A percentile compares a stretch with the other conserved stretches of the same genome.
phyloP scores from a whole-genome alignment of 176 grass and related monocot species.

The Aegilops tauschii region DNA sequence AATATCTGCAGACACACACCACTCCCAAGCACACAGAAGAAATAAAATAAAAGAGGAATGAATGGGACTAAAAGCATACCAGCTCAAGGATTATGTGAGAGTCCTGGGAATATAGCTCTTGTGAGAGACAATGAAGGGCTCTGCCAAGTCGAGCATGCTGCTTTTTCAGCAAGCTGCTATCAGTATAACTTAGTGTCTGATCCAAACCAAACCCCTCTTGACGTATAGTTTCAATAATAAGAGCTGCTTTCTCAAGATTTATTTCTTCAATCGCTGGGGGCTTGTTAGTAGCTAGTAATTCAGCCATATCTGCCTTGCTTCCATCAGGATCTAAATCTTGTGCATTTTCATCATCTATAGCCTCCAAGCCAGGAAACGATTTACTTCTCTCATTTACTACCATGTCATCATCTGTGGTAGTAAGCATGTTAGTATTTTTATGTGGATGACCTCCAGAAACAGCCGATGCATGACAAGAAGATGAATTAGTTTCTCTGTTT shows the following conservation, averaged over 20 bases:
- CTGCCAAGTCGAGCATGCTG: constrained; percentile 95
- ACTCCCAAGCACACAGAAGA: not conserved
- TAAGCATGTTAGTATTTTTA: not conserved
- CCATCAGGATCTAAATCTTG: not conserved
- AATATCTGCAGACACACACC: not conserved
- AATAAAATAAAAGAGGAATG: not conserved
- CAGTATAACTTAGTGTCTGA: constrained; percentile 44
- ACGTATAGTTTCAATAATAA: constrained; percentile 76
- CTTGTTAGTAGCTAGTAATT: constrained; percentile 9
- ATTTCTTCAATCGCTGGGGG: not conserved
- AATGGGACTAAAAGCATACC: constrained; percentile 36
- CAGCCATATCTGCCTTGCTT: not conserved
- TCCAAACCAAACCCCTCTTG: constrained; percentile 90
- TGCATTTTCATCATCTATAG: not conserved
- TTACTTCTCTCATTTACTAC: not conserved
- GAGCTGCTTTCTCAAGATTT: constrained; percentile 45
- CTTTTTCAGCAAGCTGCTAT: constrained; percentile 73
- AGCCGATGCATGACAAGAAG: constrained; percentile 15
- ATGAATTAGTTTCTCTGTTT: constrained; percentile 31
- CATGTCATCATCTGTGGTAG: not conserved
- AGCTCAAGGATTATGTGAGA: constrained; percentile 88
- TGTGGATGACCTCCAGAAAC: not conserved
- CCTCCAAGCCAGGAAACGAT: constrained; percentile 9
- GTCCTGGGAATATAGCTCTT: constrained; percentile 93
- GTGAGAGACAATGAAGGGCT: constrained; percentile 87